Percentiles rank a stretch among this genome's conserved stretches.
Conservation (phyloP, 179 eudicot genomes). For the Amaranthus tricolor region DNA sequence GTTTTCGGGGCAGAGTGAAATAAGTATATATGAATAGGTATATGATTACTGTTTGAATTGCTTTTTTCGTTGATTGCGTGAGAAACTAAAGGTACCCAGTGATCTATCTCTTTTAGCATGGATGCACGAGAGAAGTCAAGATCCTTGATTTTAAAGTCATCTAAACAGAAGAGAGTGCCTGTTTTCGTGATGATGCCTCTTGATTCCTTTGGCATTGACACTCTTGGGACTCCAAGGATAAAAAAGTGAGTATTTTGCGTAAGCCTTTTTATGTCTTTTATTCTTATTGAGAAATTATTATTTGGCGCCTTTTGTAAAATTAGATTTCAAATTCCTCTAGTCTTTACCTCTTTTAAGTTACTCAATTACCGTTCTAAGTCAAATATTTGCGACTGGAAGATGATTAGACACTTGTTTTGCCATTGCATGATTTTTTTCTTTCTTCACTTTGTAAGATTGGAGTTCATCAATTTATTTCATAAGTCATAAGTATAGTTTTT, state of each 20-base stretch:
- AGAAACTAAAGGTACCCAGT: slow-evolving; percentile 8
- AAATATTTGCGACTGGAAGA: background rate
- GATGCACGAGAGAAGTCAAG: slow-evolving; percentile 60
- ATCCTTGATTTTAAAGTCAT: slow-evolving; percentile 43
- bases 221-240: slow-evolving; percentile 47
- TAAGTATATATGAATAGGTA: slow-evolving; percentile 1
- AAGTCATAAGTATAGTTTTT: background rate
- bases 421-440: background rate
- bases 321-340: background rate
- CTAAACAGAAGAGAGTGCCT: slow-evolving; percentile 55
- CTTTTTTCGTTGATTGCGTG: background rate
- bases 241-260: slow-evolving; percentile 35
- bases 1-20: background rate
- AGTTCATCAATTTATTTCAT: background rate
- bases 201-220: slow-evolving; percentile 48
- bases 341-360: background rate
- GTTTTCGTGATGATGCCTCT: slow-evolving; percentile 65
- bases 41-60: background rate
- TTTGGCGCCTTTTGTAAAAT: slow-evolving; percentile 7
- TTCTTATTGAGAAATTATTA: background rate
- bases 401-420: background rate
- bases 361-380: slow-evolving; percentile 2
- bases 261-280: background rate
- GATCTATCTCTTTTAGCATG: slow-evolving; percentile 41
- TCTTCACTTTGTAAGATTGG: background rate